phyloP scores from a whole-genome alignment of 2,329 filamentous ascomycete genomes.

The Sporothrix variecibatus region DNA sequence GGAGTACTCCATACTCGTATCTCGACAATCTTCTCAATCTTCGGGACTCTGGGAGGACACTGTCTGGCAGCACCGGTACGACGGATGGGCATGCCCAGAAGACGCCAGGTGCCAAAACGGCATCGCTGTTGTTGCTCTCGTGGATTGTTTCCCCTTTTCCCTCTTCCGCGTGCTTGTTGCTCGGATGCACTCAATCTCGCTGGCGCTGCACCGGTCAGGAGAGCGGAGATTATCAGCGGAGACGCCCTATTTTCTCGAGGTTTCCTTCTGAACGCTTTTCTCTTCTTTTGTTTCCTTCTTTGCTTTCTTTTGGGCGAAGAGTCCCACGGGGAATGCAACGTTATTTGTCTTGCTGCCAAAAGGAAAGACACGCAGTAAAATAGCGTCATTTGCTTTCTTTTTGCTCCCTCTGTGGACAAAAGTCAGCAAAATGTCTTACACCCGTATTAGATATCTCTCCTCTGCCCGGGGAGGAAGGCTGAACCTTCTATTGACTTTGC shows the following conservation, averaged over 20 bases:
- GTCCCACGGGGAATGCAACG: slow-evolving; percentile 15
- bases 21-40: neutral
- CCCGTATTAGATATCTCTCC: neutral
- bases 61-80: neutral
- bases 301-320: slow-evolving; percentile 1
- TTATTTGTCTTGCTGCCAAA: slow-evolving; percentile 6
- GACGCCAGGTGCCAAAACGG: neutral
- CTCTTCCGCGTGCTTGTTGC: neutral
- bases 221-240: slow-evolving; percentile 35
- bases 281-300: neutral
- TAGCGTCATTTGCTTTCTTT: neutral
- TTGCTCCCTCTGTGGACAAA: neutral
- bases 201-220: slow-evolving; percentile 35
- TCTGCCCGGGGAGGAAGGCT: neutral
- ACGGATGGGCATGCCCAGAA: neutral
- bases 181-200: slow-evolving; percentile 28
- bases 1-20: neutral
- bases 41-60: neutral
- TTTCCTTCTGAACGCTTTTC: neutral
- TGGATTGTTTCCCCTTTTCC: neutral
- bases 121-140: neutral
- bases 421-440: neutral
- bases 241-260: neutral
- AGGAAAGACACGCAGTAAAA: neutral
- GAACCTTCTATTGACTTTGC: neutral